These are phyloP conservation scores for Leishmania aethiopica DNA, from an alignment of 208 protist genomes.

Conservation along the genomic window DNA sequence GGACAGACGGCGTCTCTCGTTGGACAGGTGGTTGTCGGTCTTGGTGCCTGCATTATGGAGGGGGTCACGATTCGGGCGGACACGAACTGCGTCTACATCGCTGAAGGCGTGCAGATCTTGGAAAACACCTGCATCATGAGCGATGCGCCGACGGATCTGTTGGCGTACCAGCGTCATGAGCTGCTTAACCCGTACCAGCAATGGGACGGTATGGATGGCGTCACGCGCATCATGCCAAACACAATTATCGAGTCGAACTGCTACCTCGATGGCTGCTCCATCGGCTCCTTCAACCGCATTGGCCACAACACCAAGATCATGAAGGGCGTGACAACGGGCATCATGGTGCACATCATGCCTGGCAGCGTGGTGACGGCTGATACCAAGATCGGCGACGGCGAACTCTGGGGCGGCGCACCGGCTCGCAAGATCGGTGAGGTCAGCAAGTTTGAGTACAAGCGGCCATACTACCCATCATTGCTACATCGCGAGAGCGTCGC, in stretches of 20 bases:
- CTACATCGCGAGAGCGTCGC: slow-evolving; percentile 74
- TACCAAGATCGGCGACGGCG: slow-evolving; percentile 84
- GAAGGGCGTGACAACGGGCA: slow-evolving; percentile 89
- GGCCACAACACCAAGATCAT: slow-evolving; percentile 89
- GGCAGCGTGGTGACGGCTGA: slow-evolving; percentile 83
- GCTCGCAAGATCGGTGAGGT: slow-evolving; percentile 82
- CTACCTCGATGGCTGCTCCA: slow-evolving; percentile 88
- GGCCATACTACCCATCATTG: slow-evolving; percentile 80
- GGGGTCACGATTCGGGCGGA: slow-evolving; percentile 85
- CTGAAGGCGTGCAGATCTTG: slow-evolving; percentile 84
- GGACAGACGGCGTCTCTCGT: slow-evolving; percentile 82
- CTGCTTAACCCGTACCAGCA: slow-evolving; percentile 89
- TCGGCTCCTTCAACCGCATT: slow-evolving; percentile 88
- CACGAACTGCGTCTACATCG: slow-evolving; percentile 88
- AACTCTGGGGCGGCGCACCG: slow-evolving; percentile 89
- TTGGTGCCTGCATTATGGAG: slow-evolving; percentile 85
- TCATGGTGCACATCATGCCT: slow-evolving; percentile 90
- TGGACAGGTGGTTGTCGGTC: slow-evolving; percentile 77
- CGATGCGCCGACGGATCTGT: slow-evolving; percentile 79
- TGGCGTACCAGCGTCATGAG: slow-evolving; percentile 87
- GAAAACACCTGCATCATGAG: slow-evolving; percentile 90
- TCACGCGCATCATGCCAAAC: slow-evolving; percentile 81
- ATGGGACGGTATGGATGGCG: slow-evolving; percentile 87
- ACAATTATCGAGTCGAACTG: slow-evolving; percentile 88
- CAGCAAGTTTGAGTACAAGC: slow-evolving; percentile 90